Conservation (phyloP, 768 basidiomycete genomes). For the Mycena metata region DNA sequence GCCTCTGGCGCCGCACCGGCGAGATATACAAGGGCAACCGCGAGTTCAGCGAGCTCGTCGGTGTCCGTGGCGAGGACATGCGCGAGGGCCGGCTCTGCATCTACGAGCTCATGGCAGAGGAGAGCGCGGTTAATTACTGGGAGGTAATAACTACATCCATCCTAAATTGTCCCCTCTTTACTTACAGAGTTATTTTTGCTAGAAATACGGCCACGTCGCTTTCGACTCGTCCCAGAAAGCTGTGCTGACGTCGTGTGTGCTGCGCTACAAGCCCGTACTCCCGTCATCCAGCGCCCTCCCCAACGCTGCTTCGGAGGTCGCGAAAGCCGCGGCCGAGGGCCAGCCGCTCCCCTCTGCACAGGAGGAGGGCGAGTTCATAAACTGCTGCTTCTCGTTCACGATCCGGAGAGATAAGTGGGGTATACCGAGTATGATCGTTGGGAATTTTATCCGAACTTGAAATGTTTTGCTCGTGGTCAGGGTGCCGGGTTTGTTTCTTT, state of each 20-base stretch:
- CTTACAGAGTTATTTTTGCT: not conserved
- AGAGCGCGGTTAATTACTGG: conserved; percentile 97
- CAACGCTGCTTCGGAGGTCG: conserved; percentile 38
- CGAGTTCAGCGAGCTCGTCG: conserved; percentile 92
- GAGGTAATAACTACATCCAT: conserved; percentile 67
- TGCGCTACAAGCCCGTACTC: conserved; percentile 81
- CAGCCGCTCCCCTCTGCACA: conserved; percentile 38
- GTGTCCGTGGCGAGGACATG: conserved; percentile 89
- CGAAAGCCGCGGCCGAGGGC: conserved; percentile 23
- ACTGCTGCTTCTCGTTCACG: conserved; percentile 93
- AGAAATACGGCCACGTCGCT: conserved; percentile 96
- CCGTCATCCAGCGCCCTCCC: conserved; percentile 53
- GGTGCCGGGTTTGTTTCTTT: not conserved
- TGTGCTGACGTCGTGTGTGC: conserved; percentile 90
- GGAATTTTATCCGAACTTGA: conserved; percentile 75
- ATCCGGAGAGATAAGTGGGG: conserved; percentile 88
- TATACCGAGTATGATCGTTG: conserved; percentile 92
- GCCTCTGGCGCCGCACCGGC: conserved; percentile 95
- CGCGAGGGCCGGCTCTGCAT: conserved; percentile 96
- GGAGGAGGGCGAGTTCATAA: conserved; percentile 81
- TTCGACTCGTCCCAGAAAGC: conserved; percentile 95
- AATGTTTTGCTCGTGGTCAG: no score
- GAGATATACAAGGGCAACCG: conserved; percentile 99
- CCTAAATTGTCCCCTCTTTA: conserved; percentile 1
- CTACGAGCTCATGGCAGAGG: conserved; percentile 98